Evolutionary conservation across 495 filamentous ascomycete species (phyloP), one percentile per base, ranked within the genome.

Genomic region (Aspergillus avenaceus): DNA sequence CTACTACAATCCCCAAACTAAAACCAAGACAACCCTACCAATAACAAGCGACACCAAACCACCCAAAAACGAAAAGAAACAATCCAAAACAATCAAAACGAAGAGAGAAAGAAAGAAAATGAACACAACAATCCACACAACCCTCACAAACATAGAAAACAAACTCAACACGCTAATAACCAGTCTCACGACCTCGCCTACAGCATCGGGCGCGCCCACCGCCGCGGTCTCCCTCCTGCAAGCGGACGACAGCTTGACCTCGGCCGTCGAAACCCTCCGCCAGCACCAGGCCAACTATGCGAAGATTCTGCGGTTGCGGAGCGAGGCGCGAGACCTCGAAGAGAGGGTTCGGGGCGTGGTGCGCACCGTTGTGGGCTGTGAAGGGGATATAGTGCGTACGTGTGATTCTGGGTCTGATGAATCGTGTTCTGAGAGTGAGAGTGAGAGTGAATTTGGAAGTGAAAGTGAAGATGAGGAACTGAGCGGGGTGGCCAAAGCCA

Each of bases 231-330:
- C 62, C 44, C 61, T 76, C n/a, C 61, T 76, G 12, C 57, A 65
- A 26, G 70, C 72, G 2, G 73, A 76, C 59, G 70, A 75, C 55
- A 50, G 52, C 9, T 45, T 76, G 27, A 65, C 69, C 34, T 62
- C 67, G 16, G 57, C 70, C 21, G 59, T 76, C 29, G 53, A 67
- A 12, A 71, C 66, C 4, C 67, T 76, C 8, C 67, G 69, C 45
- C 58, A 50, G 19, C 73, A 76, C 59, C 73, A 76, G 53, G 58
- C 55, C 28, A 76, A 75, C 50, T 66, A 76, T 45, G 61, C 65
- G 3, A 67, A 55, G 26, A 70, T 74, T 32, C 56, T 75, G 1
- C 53, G 50, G 12, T 53, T 76, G 1, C 71, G 72, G 14, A 45
- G 49, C 0, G 70, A 75, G 40, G 70, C 73, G 7, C 56, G 69